These are phyloP conservation scores for Papiliotrema laurentii DNA, from an alignment of 1,284 basidiomycete species.

Conservation along the genomic window DNA sequence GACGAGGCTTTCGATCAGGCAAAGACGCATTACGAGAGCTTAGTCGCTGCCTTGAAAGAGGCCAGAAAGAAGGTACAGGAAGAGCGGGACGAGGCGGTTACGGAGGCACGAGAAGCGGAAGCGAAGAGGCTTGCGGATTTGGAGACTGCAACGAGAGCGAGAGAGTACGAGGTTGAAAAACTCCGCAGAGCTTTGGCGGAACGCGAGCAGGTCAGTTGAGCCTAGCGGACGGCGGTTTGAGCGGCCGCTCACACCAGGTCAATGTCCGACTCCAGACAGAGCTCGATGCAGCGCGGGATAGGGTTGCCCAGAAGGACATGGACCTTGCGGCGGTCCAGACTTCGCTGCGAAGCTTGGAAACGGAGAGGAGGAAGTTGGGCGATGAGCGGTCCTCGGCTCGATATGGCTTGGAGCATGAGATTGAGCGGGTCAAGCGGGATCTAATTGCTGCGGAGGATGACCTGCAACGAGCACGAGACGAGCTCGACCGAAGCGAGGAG, in stretches of 20 bases:
- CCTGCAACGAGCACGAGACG: conserved; percentile 65
- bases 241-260: conserved; percentile 15
- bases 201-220: conserved; percentile 43
- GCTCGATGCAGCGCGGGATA: conserved; percentile 49
- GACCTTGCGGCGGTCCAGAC: conserved; percentile 72
- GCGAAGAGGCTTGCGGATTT: conserved; percentile 35
- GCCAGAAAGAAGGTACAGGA: conserved; percentile 51
- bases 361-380: conserved; percentile 61
- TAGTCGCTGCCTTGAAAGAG: conserved; percentile 71
- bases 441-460: conserved; percentile 75
- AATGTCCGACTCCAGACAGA: conserved; percentile 40
- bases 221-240: background rate
- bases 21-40: conserved; percentile 64
- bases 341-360: conserved; percentile 58
- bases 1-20: conserved; percentile 63
- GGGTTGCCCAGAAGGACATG: conserved; percentile 44
- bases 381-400: conserved; percentile 75
- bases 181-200: conserved; percentile 46
- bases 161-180: conserved; percentile 47
- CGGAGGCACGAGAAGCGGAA: conserved; percentile 57
- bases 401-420: conserved; percentile 84
- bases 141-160: conserved; percentile 45
- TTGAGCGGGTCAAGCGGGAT: conserved; percentile 83
- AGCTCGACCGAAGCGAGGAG: conserved; percentile 64
- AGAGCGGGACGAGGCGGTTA: conserved; percentile 63